Evolutionary conservation across 2,329 filamentous ascomycete species (phyloP).

Genomic region (Nemania serpens): DNA sequence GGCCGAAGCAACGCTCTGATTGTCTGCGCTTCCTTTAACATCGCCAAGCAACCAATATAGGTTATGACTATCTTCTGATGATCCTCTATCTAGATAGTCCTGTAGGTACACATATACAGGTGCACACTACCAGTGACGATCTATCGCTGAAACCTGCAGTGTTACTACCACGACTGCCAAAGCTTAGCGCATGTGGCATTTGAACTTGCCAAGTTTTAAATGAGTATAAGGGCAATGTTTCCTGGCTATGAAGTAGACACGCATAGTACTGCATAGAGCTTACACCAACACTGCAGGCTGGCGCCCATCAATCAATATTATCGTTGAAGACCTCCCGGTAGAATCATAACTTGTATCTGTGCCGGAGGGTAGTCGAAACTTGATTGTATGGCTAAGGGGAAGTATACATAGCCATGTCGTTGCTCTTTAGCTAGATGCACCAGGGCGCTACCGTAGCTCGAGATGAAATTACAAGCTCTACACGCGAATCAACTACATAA

Average conservation of each 20-base stretch:
- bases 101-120: not conserved
- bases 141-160: not conserved
- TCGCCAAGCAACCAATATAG: not conserved
- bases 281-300: not conserved
- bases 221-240: not conserved
- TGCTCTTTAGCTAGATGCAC: not conserved
- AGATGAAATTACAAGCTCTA: no score
- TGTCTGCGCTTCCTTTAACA: not conserved
- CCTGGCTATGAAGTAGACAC: not conserved
- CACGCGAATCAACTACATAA: no score
- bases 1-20: conserved; percentile 14
- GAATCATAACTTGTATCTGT: not conserved
- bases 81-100: not conserved
- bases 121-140: not conserved
- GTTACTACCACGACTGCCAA: not conserved
- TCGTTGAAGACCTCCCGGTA: not conserved
- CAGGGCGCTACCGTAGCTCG: no score
- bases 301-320: not conserved
- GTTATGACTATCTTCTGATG: not conserved
- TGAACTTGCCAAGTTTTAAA: not conserved
- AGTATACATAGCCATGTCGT: not conserved
- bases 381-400: not conserved
- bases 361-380: not conserved
- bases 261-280: not conserved
- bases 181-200: not conserved